Conservation (phyloP, 2,329 filamentous ascomycete genomes). For the Penicillium expansum region DNA sequence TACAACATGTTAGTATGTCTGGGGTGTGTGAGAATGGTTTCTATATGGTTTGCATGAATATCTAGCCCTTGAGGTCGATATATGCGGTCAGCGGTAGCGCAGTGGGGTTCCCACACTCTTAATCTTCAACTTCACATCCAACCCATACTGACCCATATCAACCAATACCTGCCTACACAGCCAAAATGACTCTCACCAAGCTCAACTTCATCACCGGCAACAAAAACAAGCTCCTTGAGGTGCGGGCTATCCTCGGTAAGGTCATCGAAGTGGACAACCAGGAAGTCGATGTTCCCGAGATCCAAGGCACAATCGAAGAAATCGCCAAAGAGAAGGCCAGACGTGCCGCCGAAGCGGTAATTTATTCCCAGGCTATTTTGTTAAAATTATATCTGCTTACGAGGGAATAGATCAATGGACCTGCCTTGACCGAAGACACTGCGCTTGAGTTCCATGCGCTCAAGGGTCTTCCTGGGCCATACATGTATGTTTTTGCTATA, state of each 20-base stretch:
- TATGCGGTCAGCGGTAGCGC: neutral
- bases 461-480: conserved; percentile 87
- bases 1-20: neutral
- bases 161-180: neutral
- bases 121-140: neutral
- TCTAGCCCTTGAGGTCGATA: neutral
- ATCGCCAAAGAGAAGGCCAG: conserved; percentile 85
- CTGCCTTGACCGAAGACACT: conserved; percentile 94
- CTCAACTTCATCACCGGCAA: conserved; percentile 98
- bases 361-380: conserved; percentile 18
- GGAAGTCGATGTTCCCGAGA: conserved; percentile 76
- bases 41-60: neutral
- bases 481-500: conserved; percentile 67
- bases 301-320: conserved; percentile 90
- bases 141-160: neutral
- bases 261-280: conserved; percentile 70
- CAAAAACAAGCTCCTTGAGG: conserved; percentile 87
- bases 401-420: conserved; percentile 65
- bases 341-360: conserved; percentile 73
- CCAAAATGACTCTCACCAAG: conserved; percentile 49
- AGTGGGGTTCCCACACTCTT: neutral
- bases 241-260: conserved; percentile 77
- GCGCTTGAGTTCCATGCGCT: conserved; percentile 90
- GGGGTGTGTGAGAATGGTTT: neutral
- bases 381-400: conserved; percentile 2